Evolutionary conservation across 2,329 filamentous ascomycete genomes (phyloP), one percentile per base, ranked within the genome.

Genomic region (Calonectria honghensis): DNA sequence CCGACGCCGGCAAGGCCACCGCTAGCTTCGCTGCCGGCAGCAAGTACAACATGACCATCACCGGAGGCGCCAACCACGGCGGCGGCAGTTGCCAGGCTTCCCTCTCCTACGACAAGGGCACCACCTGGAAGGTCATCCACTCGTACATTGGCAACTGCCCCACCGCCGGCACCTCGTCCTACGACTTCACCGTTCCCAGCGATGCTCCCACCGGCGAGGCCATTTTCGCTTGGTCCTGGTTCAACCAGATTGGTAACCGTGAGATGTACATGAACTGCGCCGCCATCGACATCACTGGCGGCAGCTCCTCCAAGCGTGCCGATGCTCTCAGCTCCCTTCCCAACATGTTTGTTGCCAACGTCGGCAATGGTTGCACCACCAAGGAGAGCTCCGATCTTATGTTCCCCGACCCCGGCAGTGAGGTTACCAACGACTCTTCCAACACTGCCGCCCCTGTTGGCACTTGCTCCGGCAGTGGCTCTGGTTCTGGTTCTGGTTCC

Each of bases 191-290:
- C 39, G 85, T 96, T 39, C 94, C 94, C 11, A 84, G 85, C 3
- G 91, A 93, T 77, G 91, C 91, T 1, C 91, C 91, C n/a, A 81
- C 85, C 74, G 87, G 85, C 84, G 90, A 92, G 41, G 93, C 91
- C 72, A 83, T 96, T 57, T 90, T 96, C 66, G 91, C 92, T 48
- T 96, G 95, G 95, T 92, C 91, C 32, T 95, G 93, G 93, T 93
- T 94, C 86, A 95, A 95, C 87, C 87, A 92, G 77, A 85, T 94
- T 51, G 94, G 94, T 32, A 96, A 96, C 85, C 90, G 94, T 63
- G 94, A 96, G 84, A 94, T 94, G 91, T 97, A 97, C 89, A 95
- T 95, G 93, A 95, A 95, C 86, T 97, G 95, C 82, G 94, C 94
- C 10, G 88, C 90, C 67, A 90, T 96, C 79, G 91, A 90, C 75